These are phyloP conservation scores for Otatea glauca DNA, from an alignment of 176 grass and related monocot species.

Conservation along the genomic window DNA sequence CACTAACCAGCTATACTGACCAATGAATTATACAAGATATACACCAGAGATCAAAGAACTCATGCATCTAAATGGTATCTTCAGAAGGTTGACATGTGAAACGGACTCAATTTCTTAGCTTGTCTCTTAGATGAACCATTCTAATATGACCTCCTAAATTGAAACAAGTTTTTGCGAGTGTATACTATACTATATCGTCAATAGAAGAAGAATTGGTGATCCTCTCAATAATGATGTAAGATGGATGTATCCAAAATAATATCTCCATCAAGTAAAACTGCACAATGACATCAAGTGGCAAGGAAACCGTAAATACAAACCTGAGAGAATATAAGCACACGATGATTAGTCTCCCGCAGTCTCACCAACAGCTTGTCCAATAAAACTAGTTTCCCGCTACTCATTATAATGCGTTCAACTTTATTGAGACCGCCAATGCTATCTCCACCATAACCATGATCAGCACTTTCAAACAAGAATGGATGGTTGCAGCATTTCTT, in stretches of 20 bases:
- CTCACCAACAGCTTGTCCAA: constrained; percentile 89
- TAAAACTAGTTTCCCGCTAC: constrained; percentile 95
- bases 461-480: constrained; percentile 99
- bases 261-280: constrained; percentile 4
- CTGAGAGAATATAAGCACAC: constrained; percentile 98
- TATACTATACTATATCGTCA: neutral
- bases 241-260: neutral
- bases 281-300: neutral
- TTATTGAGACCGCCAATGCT: constrained; percentile 82
- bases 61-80: neutral
- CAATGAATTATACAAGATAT: neutral
- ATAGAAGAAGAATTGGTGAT: neutral
- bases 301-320: constrained; percentile 52
- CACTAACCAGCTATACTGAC: neutral
- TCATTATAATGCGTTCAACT: constrained; percentile 96
- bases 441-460: constrained; percentile 99
- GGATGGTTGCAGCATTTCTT: constrained; percentile 99
- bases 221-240: neutral
- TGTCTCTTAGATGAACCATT: neutral
- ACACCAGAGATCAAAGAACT: neutral
- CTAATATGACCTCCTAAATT: neutral
- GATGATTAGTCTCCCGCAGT: constrained; percentile 93
- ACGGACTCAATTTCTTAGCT: neutral
- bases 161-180: neutral
- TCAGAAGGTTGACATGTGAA: neutral